Percentiles rank a stretch among this genome's conserved stretches.
Evolutionary conservation across 805 yeast genomes (phyloP).

Genomic region (Lachancea thermotolerans): DNA sequence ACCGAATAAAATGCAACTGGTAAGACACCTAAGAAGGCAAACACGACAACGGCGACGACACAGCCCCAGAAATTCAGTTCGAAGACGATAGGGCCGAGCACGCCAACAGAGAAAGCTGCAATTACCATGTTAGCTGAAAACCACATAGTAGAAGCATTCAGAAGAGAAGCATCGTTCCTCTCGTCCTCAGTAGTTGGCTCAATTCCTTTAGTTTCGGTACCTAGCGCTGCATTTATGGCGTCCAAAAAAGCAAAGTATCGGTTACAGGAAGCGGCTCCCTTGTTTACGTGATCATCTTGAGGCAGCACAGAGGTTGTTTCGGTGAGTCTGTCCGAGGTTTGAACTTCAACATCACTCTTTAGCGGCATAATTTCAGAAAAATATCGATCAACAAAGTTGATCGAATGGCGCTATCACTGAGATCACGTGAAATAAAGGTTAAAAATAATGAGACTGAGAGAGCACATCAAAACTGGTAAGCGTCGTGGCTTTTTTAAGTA

Average conservation of each 20-base stretch:
- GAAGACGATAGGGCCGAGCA: conserved; percentile 55
- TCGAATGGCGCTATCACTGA: too few relatives aligned
- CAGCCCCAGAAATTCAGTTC: conserved; percentile 70
- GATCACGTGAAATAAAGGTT: too few relatives aligned
- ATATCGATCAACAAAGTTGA: too few relatives aligned
- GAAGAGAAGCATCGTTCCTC: conserved; percentile 56
- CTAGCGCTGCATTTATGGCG: conserved; percentile 21
- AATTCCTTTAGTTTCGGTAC: conserved; percentile 66
- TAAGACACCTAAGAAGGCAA: conserved; percentile 61
- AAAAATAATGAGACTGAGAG: too few relatives aligned
- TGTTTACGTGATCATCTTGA: too few relatives aligned
- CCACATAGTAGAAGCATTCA: conserved; percentile 84
- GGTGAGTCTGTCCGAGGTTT: too few relatives aligned
- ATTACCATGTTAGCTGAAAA: conserved; percentile 82
- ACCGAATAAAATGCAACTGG: conserved; percentile 80
- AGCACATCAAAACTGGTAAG: too few relatives aligned
- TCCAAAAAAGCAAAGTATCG: conserved; percentile 11
- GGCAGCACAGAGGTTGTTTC: too few relatives aligned
- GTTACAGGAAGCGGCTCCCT: too few relatives aligned
- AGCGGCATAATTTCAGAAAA: too few relatives aligned
- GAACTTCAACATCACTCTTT: too few relatives aligned
- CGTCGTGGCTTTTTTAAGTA: too few relatives aligned
- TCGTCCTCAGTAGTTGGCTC: conserved; percentile 76
- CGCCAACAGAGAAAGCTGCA: conserved; percentile 77
- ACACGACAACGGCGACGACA: conserved; percentile 60